Conservation (phyloP, 495 filamentous ascomycete genomes). For the Trichoderma orchidacearum region DNA sequence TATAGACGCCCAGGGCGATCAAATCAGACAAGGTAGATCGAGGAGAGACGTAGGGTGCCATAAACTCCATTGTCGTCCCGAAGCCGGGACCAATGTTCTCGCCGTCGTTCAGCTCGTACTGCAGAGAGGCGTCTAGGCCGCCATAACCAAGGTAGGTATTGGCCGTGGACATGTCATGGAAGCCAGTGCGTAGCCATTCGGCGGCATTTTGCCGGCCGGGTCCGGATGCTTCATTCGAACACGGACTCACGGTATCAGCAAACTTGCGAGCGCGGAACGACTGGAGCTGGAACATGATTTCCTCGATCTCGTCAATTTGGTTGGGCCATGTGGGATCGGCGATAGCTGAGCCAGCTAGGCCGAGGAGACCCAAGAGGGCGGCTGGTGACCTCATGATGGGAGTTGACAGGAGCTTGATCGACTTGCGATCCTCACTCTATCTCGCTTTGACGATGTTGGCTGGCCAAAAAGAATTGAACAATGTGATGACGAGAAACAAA, state of each 20-base stretch:
- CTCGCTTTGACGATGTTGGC: neutral
- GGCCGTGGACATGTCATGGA: constrained; percentile 49
- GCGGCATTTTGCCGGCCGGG: constrained; percentile 42
- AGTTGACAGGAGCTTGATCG: neutral
- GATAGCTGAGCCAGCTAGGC: constrained; percentile 13
- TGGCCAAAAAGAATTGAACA: too few relatives aligned
- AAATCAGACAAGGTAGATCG: constrained; percentile 40
- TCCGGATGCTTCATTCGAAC: constrained; percentile 37
- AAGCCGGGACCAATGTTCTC: constrained; percentile 49
- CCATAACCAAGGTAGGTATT: constrained; percentile 33
- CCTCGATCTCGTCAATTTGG: constrained; percentile 45
- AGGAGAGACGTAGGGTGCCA: constrained; percentile 36
- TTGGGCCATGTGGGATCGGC: constrained; percentile 48
- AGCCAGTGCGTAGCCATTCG: constrained; percentile 48
- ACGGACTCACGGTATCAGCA: constrained; percentile 41
- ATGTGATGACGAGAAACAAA: neutral
- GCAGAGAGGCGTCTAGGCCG: constrained; percentile 46
- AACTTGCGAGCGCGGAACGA: constrained; percentile 40
- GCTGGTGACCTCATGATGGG: constrained; percentile 12
- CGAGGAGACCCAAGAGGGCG: constrained; percentile 16
- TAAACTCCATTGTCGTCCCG: constrained; percentile 39
- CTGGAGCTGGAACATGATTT: constrained; percentile 44
- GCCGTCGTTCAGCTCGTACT: constrained; percentile 39
- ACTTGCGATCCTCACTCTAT: neutral
- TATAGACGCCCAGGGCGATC: constrained; percentile 44